Evolutionary conservation across 2,329 filamentous ascomycete species (phyloP), one percentile per base, ranked within the genome.

Genomic region (Fusarium sp.): DNA sequence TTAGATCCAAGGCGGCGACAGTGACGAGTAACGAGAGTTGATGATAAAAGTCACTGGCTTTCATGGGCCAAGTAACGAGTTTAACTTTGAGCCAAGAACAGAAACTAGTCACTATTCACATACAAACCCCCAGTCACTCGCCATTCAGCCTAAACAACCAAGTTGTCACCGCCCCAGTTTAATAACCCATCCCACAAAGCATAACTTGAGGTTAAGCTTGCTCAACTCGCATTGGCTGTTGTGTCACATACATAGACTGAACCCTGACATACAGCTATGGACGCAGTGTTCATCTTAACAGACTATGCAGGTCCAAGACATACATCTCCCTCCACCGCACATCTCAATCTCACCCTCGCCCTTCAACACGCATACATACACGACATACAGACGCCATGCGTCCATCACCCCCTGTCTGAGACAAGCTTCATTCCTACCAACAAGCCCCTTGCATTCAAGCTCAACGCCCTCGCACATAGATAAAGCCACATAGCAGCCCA

Each of bases 391-490:
- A 66, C 63, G 40, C 54, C 66, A 67, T 31, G 27, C 57, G 64
- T 45, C 45, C 16, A 20, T 11, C 24, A 29, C 11, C 29, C 45
- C 34, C 54, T 74, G 71, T 74, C 68, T 74, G 47, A 69, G 61
- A 58, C 57, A 29, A 24, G n/a, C 34, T 34, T 66, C 71, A 74
- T 74, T 64, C 73, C 71, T 47, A 9, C n/a, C 27, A 40, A 5
- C 16, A 6, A 8, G 22, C 45, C 60, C 64, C 22, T 50, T 42
- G 20, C 71, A 72, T 74, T 72, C 71, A n/a, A 52, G 47, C 9
- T 31, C 27, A 52, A 52, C 71, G 71, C 60, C 24, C 29, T 14
- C 40, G 10, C 64, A 20, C 40, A 52, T 18, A 38, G 62, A 72
- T 72, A 73, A 37, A 68, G 62, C 42, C 45, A 52, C 66, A 31